A percentile compares a stretch with the other conserved stretches of the same genome.
Conservation (phyloP, 2,329 filamentous ascomycete species). For the Pyrenophora tritici-repentis region DNA sequence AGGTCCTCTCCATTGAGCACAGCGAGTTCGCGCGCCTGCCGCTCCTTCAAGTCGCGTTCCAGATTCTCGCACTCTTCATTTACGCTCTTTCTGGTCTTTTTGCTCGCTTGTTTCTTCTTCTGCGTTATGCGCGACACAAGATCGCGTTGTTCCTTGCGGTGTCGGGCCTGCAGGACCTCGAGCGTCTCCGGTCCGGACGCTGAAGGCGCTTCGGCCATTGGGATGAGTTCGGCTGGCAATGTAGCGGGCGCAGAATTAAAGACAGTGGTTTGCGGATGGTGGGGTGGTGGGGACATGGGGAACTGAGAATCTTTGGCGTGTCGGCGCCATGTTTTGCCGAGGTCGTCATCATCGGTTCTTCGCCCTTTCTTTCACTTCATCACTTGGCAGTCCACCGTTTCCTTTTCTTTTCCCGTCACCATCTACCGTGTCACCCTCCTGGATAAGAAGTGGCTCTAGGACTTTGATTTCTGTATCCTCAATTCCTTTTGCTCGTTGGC, state of each 20-base stretch:
- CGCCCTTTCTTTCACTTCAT: background rate
- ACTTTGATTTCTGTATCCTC: too few relatives aligned
- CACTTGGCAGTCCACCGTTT: too few relatives aligned
- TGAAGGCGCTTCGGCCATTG: conserved; percentile 15
- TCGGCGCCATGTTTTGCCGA: conserved; percentile 11
- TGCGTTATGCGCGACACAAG: conserved; percentile 83
- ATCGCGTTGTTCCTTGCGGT: conserved; percentile 87
- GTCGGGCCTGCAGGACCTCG: conserved; percentile 77
- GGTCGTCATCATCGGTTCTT: background rate
- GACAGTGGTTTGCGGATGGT: background rate
- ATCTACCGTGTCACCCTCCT: too few relatives aligned
- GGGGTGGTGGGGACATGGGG: conserved; percentile 12
- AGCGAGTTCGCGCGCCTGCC: conserved; percentile 58
- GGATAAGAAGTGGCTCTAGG: too few relatives aligned
- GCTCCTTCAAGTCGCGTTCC: conserved; percentile 61
- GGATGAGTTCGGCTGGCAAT: background rate
- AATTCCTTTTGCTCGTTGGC: too few relatives aligned
- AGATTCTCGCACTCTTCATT: conserved; percentile 67
- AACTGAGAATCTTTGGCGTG: conserved; percentile 3
- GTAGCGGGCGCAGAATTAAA: too few relatives aligned
- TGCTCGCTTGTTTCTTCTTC: conserved; percentile 96
- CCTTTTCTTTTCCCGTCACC: too few relatives aligned
- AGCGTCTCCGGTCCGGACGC: conserved; percentile 50
- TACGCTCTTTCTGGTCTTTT: conserved; percentile 67
- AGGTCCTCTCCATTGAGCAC: conserved; percentile 41